Conservation (phyloP, 345 rosid species). For the Capsella bursapastoris region DNA sequence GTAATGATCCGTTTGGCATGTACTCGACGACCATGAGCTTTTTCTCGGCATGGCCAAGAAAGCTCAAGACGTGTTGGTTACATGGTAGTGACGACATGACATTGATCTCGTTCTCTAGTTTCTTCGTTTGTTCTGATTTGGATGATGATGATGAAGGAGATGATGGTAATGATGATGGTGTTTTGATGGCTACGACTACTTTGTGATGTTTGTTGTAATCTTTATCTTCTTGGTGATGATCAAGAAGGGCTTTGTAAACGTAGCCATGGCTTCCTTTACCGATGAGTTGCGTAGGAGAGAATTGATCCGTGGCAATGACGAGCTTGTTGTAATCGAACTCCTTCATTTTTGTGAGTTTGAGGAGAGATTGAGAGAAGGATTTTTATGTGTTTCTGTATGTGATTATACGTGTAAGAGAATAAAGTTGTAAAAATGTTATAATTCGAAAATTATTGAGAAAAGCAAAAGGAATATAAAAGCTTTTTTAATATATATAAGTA, state of each 20-base stretch:
- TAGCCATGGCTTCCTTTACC: conserved; percentile 90
- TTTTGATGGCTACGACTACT: conserved; percentile 59
- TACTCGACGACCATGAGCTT: conserved; percentile 69
- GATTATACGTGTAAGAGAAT: conserved; percentile 5
- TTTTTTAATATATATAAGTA: conserved; percentile 18
- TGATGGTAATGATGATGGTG: conserved; percentile 41
- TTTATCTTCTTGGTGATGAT: background rate
- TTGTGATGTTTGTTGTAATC: background rate
- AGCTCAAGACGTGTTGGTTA: conserved; percentile 50
- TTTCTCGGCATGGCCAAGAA: conserved; percentile 52
- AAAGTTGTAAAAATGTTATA: conserved; percentile 19
- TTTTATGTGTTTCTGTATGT: background rate
- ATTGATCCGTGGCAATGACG: conserved; percentile 55
- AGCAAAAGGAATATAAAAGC: conserved; percentile 40
- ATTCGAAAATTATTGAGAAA: conserved; percentile 46
- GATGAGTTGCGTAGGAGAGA: conserved; percentile 60
- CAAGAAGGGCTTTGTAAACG: conserved; percentile 52
- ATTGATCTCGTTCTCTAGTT: conserved; percentile 60
- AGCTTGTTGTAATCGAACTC: conserved; percentile 61
- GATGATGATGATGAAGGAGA: conserved; percentile 10
- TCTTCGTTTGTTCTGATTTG: conserved; percentile 49
- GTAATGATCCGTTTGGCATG: conserved; percentile 78
- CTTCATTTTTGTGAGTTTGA: background rate
- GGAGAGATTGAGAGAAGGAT: background rate
- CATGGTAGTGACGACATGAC: conserved; percentile 56